Percentiles rank a stretch among this genome's conserved stretches.
Evolutionary conservation across 2,329 filamentous ascomycete species (phyloP).

Genomic region (Iodosphaeria phyllophila): DNA sequence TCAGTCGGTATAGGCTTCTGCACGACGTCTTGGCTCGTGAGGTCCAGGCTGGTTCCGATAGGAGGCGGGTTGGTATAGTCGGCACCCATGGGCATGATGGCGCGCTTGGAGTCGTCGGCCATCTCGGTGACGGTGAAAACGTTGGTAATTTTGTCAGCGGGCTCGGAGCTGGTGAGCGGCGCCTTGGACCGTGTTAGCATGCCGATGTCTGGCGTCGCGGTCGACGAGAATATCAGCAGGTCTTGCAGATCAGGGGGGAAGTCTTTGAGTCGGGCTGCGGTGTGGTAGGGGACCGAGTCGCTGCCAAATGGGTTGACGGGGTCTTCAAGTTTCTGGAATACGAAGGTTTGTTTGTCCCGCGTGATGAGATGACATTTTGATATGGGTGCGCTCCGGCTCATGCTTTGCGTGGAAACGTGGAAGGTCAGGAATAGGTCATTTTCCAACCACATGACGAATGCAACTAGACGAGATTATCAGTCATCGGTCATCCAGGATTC

Average conservation of each 20-base stretch:
- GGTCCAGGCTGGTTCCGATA: slow-evolving; percentile 64
- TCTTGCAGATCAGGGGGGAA: slow-evolving; percentile 71
- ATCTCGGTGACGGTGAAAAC: slow-evolving; percentile 59
- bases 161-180: slow-evolving; percentile 41
- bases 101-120: slow-evolving; percentile 55
- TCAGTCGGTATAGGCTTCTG: slow-evolving; percentile 59
- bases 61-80: slow-evolving; percentile 53
- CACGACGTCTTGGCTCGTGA: slow-evolving; percentile 68
- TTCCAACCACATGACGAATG: slow-evolving; percentile 72
- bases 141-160: slow-evolving; percentile 38
- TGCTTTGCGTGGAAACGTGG: slow-evolving; percentile 53
- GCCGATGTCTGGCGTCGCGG: slow-evolving; percentile 61
- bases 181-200: slow-evolving; percentile 57
- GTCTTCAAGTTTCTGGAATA: slow-evolving; percentile 56
- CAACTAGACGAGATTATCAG: slow-evolving; percentile 30
- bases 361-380: slow-evolving; percentile 69
- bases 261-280: slow-evolving; percentile 56
- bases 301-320: slow-evolving; percentile 55
- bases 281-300: slow-evolving; percentile 54
- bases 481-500: slow-evolving; percentile 9
- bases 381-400: too few species aligned
- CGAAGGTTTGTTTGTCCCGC: slow-evolving; percentile 43
- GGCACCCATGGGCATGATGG: slow-evolving; percentile 54
- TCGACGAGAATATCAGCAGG: slow-evolving; percentile 65
- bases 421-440: slow-evolving; percentile 70